These are phyloP conservation scores for Cinnamomum micranthum DNA, from an alignment of 164 flowering plant species.

Conservation along the genomic window DNA sequence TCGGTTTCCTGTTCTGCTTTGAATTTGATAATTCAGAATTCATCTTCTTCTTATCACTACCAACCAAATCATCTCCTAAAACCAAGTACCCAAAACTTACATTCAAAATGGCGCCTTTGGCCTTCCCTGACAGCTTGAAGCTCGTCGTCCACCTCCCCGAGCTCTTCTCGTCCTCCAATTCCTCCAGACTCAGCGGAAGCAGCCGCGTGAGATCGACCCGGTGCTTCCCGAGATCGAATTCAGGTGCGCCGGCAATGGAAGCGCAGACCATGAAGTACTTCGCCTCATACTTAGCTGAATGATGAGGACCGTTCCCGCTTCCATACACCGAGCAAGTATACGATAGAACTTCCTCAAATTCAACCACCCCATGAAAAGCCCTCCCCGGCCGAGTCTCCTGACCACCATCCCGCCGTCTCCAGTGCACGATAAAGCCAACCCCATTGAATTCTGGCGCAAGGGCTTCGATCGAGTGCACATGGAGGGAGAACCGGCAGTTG, in stretches of 20 bases:
- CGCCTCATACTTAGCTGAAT: constrained; percentile 91
- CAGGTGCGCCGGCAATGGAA: constrained; percentile 44
- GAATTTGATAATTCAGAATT: constrained; percentile 5
- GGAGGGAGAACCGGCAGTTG: constrained; percentile 62
- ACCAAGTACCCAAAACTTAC: constrained; percentile 83
- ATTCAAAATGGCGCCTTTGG: constrained; percentile 73
- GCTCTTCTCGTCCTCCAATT: constrained; percentile 84
- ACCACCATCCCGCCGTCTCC: constrained; percentile 75
- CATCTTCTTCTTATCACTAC: constrained; percentile 16
- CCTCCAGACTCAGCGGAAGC: constrained; percentile 91
- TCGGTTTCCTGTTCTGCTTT: constrained; percentile 35
- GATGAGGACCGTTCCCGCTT: constrained; percentile 70
- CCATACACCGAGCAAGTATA: constrained; percentile 67
- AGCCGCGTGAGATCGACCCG: constrained; percentile 85
- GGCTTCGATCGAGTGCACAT: constrained; percentile 72
- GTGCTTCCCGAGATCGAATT: constrained; percentile 85
- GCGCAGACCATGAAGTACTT: constrained; percentile 73
- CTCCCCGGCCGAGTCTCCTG: constrained; percentile 45
- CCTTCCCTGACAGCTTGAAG: constrained; percentile 73
- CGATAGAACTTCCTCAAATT: constrained; percentile 65
- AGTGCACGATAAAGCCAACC: constrained; percentile 55
- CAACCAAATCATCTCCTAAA: constrained; percentile 33
- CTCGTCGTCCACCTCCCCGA: constrained; percentile 91
- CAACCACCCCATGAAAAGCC: constrained; percentile 55
- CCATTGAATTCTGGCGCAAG: constrained; percentile 45